phyloP scores from a whole-genome alignment of 1,284 basidiomycete species.

The Trametes sp. region DNA sequence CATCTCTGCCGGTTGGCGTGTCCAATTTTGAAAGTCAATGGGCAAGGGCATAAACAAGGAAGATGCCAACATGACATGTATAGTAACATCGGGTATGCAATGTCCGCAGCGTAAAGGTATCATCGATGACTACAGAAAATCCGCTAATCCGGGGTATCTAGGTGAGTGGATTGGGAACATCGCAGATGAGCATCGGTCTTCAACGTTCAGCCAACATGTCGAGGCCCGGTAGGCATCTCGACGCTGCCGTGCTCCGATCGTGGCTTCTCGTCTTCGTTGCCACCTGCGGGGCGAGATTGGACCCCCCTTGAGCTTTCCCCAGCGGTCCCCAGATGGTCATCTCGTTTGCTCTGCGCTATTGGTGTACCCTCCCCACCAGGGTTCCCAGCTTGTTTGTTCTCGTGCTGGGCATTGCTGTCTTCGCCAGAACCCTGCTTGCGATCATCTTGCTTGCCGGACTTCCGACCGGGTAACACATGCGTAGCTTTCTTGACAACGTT shows the following conservation, averaged over 20 bases:
- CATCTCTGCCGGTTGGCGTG: constrained; percentile 67
- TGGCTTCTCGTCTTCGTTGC: too few relatives aligned
- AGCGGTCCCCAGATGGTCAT: not conserved
- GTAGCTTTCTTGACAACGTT: constrained; percentile 9
- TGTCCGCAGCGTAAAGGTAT: not conserved
- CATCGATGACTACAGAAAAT: not conserved
- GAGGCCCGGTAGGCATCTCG: too few relatives aligned
- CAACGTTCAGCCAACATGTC: too few relatives aligned
- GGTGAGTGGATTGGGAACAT: too few relatives aligned
- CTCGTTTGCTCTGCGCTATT: not conserved
- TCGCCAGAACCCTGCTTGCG: constrained; percentile 32
- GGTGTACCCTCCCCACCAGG: not conserved
- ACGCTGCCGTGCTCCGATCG: too few relatives aligned
- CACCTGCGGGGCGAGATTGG: not conserved
- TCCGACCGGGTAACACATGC: not conserved
- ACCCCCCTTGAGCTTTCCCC: not conserved
- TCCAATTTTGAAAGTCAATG: constrained; percentile 69
- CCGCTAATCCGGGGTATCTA: too few relatives aligned
- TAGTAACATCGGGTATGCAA: constrained; percentile 1
- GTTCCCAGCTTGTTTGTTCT: not conserved
- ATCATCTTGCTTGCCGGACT: not conserved
- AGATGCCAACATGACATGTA: constrained; percentile 12
- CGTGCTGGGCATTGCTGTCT: constrained; percentile 24
- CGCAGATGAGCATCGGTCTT: too few relatives aligned
- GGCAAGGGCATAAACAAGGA: constrained; percentile 59